phyloP scores from a whole-genome alignment of 495 filamentous ascomycete genomes.

The Paragyromitra xinjiangensis region DNA sequence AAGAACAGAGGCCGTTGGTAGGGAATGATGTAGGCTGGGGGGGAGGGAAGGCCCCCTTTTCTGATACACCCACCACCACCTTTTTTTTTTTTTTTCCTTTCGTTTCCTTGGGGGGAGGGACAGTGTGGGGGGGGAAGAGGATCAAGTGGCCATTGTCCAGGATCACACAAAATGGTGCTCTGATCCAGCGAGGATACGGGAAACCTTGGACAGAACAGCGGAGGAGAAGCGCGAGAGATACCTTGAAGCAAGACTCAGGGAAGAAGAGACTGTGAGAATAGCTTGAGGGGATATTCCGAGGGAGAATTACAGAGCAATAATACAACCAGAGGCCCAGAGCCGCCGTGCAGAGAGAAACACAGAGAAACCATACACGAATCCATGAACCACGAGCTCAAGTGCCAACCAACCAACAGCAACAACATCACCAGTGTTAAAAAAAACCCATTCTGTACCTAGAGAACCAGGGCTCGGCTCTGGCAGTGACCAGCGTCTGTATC shows the following conservation, averaged over 20 bases:
- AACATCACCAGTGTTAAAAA: conserved; percentile 29
- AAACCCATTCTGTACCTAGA: conserved; percentile 37
- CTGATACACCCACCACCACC: conserved; percentile 39
- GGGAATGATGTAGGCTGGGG: conserved; percentile 46
- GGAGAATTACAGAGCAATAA: conserved; percentile 39
- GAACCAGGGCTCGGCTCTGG: conserved; percentile 39
- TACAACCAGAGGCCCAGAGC: conserved; percentile 38
- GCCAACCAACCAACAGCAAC: conserved; percentile 38
- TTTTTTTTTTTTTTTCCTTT: conserved; percentile 18
- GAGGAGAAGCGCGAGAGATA: conserved; percentile 39
- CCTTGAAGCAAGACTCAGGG: conserved; percentile 46
- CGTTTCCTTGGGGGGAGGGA: conserved; percentile 17
- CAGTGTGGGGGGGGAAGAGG: conserved; percentile 16
- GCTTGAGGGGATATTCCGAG: conserved; percentile 33
- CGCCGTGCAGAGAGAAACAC: conserved; percentile 29
- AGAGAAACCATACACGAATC: conserved; percentile 42
- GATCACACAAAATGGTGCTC: conserved; percentile 50
- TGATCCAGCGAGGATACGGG: conserved; percentile 31
- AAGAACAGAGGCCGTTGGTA: conserved; percentile 45
- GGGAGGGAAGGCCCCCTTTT: conserved; percentile 37
- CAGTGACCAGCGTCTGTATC: conserved; percentile 33
- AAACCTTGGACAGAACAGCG: conserved; percentile 32
- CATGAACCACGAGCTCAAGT: neutral
- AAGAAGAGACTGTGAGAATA: conserved; percentile 35
- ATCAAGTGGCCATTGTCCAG: conserved; percentile 50